These are phyloP conservation scores for Yamadazyma ubonensis DNA, from an alignment of 805 yeast species.

Conservation along the genomic window DNA sequence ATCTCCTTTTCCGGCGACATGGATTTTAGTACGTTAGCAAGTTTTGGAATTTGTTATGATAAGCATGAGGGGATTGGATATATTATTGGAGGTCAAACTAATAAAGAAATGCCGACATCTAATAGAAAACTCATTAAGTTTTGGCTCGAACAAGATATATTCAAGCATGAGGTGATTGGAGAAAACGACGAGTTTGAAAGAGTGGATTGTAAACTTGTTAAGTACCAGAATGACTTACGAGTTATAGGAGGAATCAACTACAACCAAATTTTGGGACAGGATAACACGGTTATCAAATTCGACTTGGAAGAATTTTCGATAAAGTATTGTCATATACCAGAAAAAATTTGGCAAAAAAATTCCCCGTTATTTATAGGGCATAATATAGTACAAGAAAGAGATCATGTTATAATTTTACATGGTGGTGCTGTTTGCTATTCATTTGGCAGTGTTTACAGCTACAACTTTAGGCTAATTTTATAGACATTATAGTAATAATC, in stretches of 20 bases:
- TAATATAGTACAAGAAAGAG: conserved; percentile 30
- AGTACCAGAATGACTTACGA: conserved; percentile 34
- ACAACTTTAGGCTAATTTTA: conserved; percentile 8
- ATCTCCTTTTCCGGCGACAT: conserved; percentile 14
- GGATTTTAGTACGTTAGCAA: conserved; percentile 24
- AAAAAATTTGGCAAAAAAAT: conserved; percentile 36
- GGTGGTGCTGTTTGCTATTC: conserved; percentile 87
- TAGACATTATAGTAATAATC: not conserved
- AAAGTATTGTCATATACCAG: conserved; percentile 5
- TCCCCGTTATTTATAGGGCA: conserved; percentile 58
- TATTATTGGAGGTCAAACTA: conserved; percentile 49
- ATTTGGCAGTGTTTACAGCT: conserved; percentile 54
- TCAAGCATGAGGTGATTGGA: conserved; percentile 16
- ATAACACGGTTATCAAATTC: conserved; percentile 10
- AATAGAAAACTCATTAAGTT: conserved; percentile 37
- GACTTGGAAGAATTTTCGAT: not conserved
- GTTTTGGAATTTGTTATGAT: conserved; percentile 38
- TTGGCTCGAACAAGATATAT: conserved; percentile 16
- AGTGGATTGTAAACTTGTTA: conserved; percentile 15
- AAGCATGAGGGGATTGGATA: conserved; percentile 30
- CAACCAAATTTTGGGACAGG: conserved; percentile 12
- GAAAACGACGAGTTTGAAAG: conserved; percentile 39
- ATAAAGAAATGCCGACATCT: conserved; percentile 26
- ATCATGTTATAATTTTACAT: conserved; percentile 16
- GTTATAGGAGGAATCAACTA: conserved; percentile 28